Base-by-base conservation (phyloP, 2,329 filamentous ascomycete species). In the Phialocephala sp. region DNA sequence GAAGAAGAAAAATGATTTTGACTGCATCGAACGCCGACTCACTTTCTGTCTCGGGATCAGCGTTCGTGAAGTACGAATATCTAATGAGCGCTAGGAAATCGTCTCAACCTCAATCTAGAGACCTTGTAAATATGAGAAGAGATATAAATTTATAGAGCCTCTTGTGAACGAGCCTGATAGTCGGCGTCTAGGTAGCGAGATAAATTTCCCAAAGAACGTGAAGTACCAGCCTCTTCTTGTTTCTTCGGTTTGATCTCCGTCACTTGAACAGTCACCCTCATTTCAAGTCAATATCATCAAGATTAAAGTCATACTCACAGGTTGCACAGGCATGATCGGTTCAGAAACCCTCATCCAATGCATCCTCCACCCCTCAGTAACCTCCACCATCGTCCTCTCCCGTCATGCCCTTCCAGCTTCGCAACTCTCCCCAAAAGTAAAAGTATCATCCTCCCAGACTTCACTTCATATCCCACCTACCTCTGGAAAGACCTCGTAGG, bases 281-380 rank as follows among this genome's bases (percentile, higher is more conserved):
- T 50, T 22, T 20, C 8, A 11, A n/a, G n/a, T 50, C 45, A 11
- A 50, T 24, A 50, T 1, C 18, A 27, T 67, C 71, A 60, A 66
- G 58, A 55, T 71, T 86, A 87, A 88, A 74, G 77, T 89, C 70
- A 82, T 89, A 67, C 77, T 89, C 37, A 82, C 83, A 6, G 86
- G 86, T 59, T 79, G 80, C 32, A 89, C 85, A 18, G 87, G 87
- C 68, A 81, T 82, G 71, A 80, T 87, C 63, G 87, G 86, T 61
- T 72, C 77, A 27, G 82, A 84, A 70, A 80, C 88, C 32, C 80
- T 89, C 62, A 75, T 77, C 4, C 80, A 84, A 69, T 84, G 82
- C 72, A 80, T 89, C 63, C 71, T 73, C 6, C 79, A 83, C 72
- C 76, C 80, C 20, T 77, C 77, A 69, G 84, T 89, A 76, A 82